A percentile compares a stretch with the other conserved stretches of the same genome.
Conservation (phyloP, 2,329 filamentous ascomycete genomes). For the Ceratocystiopsis sp. region DNA sequence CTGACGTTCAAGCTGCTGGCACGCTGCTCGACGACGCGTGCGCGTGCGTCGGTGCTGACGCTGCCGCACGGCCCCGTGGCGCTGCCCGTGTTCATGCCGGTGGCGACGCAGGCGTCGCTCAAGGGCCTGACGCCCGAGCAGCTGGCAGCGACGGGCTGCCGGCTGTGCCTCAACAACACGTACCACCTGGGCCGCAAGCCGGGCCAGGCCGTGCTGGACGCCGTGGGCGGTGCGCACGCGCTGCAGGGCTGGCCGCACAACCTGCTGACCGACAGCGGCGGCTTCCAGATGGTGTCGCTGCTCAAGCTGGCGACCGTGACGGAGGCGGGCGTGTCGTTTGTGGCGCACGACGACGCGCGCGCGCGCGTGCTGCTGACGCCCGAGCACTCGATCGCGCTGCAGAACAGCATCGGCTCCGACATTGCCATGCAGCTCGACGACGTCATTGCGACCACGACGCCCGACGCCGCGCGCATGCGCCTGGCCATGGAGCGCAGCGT, state of each 20-base stretch:
- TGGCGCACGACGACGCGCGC: slow-evolving; percentile 94
- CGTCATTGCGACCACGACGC: slow-evolving; percentile 89
- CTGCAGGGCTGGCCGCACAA: slow-evolving; percentile 93
- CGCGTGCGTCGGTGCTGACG: slow-evolving; percentile 70
- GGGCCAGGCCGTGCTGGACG: slow-evolving; percentile 74
- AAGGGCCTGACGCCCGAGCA: slow-evolving; percentile 91
- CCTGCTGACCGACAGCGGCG: slow-evolving; percentile 69
- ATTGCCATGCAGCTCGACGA: slow-evolving; percentile 99
- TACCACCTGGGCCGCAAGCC: slow-evolving; percentile 94
- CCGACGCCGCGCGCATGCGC: slow-evolving; percentile 70
- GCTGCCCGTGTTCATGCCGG: slow-evolving; percentile 94
- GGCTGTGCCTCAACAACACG: slow-evolving; percentile 91
- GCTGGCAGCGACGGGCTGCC: slow-evolving; percentile 74
- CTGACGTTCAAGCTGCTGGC: slow-evolving; percentile 15
- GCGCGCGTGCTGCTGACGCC: slow-evolving; percentile 92
- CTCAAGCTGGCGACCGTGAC: slow-evolving; percentile 86
- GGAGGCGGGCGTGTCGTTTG: slow-evolving; percentile 85
- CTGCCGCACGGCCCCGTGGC: slow-evolving; percentile 84
- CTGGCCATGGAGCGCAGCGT: slow-evolving; percentile 92
- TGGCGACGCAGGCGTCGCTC: slow-evolving; percentile 88
- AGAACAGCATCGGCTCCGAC: slow-evolving; percentile 94
- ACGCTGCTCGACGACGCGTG: slow-evolving; percentile 58
- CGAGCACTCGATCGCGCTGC: slow-evolving; percentile 87
- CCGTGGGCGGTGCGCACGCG: slow-evolving; percentile 82
- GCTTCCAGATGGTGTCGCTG: slow-evolving; percentile 96